Evolutionary conservation across 768 basidiomycete species (phyloP), one percentile per base, ranked within the genome.

Genomic region (Lactifluus pinguis): DNA sequence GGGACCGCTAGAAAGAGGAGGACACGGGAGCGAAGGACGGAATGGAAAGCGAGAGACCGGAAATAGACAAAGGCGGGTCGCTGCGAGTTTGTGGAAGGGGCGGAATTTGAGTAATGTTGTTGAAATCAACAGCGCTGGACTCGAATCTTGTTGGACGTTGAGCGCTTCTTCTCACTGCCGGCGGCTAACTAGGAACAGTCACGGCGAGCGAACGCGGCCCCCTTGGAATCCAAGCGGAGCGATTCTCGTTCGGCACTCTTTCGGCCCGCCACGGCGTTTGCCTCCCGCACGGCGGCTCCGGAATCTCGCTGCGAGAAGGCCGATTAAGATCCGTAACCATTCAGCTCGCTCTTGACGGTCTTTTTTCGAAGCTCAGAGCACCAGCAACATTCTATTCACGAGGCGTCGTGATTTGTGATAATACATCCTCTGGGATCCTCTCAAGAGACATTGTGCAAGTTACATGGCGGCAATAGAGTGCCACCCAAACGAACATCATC

Each of bases 121-220:
- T 61, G 25, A 55, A 62, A 62, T 62, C 61, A 54, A 53, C 51
- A 19, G 25, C 56, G 61, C 61, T 62, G 61, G 21, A 58, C 61
- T 62, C 52, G 61, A 58, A 62, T 58, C 55, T 62, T 57, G 61
- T 58, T 57, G 61, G 51, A 58, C 57, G 61, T 62, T 49, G 56
- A 58, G 61, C 61, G 56, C 56, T 58, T 58, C 47, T 58, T 56
- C 6, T 9, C 9, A 41, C 51, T 54, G 47, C 51, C 61, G 61
- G 45, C 61, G 61, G 61, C 61, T 62, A 62, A 58, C 52, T 7
- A 36, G 29, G 55, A 51, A 51, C 49, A 47, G 49, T 49, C 29
- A 32, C 49, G 30, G 17, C 21, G 57, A 51, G 60, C 55, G 60
- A 47, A 49, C 44, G 25, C 55, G 60, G 36, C 55, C 53, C 60